Conservation (phyloP, 352 stramenopile genomes). For the Globisporangium nodosum region DNA sequence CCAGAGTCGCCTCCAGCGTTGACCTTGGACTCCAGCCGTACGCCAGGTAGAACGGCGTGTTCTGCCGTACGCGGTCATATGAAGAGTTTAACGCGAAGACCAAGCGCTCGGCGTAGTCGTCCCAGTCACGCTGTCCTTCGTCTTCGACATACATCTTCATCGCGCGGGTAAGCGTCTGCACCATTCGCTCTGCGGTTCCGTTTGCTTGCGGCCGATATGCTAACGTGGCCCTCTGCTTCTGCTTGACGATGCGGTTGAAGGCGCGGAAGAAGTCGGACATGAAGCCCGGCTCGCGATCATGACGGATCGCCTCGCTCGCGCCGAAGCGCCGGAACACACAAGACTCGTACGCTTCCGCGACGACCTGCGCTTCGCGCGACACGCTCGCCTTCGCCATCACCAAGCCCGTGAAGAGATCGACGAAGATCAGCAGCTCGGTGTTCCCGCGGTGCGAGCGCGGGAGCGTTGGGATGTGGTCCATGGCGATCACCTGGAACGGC, state of each 20-base stretch:
- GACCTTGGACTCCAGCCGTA: constrained; percentile 3
- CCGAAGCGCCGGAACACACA: constrained; percentile 18
- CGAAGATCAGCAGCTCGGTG: too few relatives aligned
- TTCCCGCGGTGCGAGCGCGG: constrained; percentile 20
- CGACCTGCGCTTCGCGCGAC: constrained; percentile 12
- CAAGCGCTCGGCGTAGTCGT: constrained; percentile 20
- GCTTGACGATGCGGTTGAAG: constrained; percentile 14
- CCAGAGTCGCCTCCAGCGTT: constrained; percentile 6
- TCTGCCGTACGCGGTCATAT: too few relatives aligned
- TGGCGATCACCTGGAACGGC: constrained; percentile 21
- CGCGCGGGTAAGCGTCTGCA: too few relatives aligned
- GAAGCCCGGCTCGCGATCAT: constrained; percentile 21
- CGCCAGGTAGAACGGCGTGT: too few relatives aligned
- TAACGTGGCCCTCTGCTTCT: constrained; percentile 11
- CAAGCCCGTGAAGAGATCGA: too few relatives aligned
- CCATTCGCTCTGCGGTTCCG: constrained; percentile 15
- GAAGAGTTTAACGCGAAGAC: constrained; percentile 19
- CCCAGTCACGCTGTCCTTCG: constrained; percentile 16
- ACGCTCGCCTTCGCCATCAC: constrained; percentile 14
- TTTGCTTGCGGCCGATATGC: constrained; percentile 20
- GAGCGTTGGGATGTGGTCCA: constrained; percentile 26
- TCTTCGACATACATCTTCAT: constrained; percentile 19
- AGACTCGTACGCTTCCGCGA: constrained; percentile 20
- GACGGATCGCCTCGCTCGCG: constrained; percentile 14
- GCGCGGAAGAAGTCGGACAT: constrained; percentile 20